phyloP scores from a whole-genome alignment of 345 rosid genomes.

The Theobroma cacao region DNA sequence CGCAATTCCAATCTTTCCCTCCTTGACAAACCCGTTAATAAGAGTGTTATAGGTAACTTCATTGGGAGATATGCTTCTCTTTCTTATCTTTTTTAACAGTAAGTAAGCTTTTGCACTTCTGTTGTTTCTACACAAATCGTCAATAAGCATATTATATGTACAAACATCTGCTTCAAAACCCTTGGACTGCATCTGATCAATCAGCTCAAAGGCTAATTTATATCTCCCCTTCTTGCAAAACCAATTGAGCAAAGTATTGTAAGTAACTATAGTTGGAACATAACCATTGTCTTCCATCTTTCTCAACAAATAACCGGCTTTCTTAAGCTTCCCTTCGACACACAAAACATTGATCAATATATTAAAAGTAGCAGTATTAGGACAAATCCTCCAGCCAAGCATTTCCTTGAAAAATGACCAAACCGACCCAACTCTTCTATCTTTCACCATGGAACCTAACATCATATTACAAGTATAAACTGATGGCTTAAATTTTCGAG shows the following conservation, averaged over 20 bases:
- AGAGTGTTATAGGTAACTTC: conserved; percentile 77
- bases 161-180: conserved; percentile 71
- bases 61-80: conserved; percentile 56
- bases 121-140: conserved; percentile 66
- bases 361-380: conserved; percentile 81
- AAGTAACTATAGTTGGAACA: conserved; percentile 64
- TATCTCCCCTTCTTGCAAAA: conserved; percentile 69
- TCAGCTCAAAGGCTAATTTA: conserved; percentile 58
- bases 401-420: conserved; percentile 75
- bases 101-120: conserved; percentile 83
- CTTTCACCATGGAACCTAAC: conserved; percentile 55
- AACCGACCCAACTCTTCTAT: conserved; percentile 40
- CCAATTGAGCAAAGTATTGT: conserved; percentile 80
- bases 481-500: conserved; percentile 66
- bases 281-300: conserved; percentile 86
- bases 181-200: conserved; percentile 66
- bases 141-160: conserved; percentile 77
- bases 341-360: conserved; percentile 68
- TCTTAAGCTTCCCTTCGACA: conserved; percentile 61
- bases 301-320: conserved; percentile 61
- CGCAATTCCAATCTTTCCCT: conserved; percentile 63
- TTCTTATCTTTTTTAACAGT: conserved; percentile 78
- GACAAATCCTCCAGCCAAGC: conserved; percentile 67
- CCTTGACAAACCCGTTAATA: conserved; percentile 67
- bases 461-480: conserved; percentile 64